Base-by-base conservation (phyloP, 2,329 filamentous ascomycete genomes). In the Penicillium oxalicum region DNA sequence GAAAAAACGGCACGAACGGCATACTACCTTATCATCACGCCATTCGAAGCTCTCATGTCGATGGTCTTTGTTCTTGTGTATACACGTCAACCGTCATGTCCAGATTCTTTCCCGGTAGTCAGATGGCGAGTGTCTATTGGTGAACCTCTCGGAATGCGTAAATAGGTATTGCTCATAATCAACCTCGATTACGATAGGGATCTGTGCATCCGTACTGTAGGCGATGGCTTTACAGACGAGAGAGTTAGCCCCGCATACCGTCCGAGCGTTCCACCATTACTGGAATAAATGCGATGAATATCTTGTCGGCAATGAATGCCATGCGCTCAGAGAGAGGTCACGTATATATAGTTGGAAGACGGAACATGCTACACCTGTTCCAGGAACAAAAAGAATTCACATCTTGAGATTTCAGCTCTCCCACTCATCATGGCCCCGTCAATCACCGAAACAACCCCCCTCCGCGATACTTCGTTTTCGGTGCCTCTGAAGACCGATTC, bases 371-470 rank as follows among this genome's bases (percentile, higher is more conserved):
- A 18, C 18, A 18, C 18, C 18, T 18, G 18, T 18, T 18, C 18
- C 18, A 18, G 18, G 18, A 18, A 18, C 18, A 18, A 18, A 18
- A 18, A 18, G 2, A 18, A 2, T 18, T 2, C 18, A 18, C 2
- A 18, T 18, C 18, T 18, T 18, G 18, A 18, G 18, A 18, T 18
- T 18, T 18, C 18, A 18, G 18, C 18, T 18, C 18, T 18, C 2
- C 18, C 1, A 18, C 18, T 27, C 24, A 33, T 9, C 59, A 70
- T 70, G 67, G 67, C 68, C 29, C 68, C 68, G 2, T 62, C 63
- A 35, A 47, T 68, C 24, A 62, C 64, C 29, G 65, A 68, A 27
- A 61, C 58, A 12, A 43, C 64, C 1, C 50, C 58, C 18, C 55
- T 70, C 25, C 62, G 62, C 32, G 56, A 59, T 12, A 47, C 61